Percentiles rank a stretch among this genome's conserved stretches.
Conservation (phyloP, 1,284 basidiomycete species). For the Cutaneotrichosporon sp. region DNA sequence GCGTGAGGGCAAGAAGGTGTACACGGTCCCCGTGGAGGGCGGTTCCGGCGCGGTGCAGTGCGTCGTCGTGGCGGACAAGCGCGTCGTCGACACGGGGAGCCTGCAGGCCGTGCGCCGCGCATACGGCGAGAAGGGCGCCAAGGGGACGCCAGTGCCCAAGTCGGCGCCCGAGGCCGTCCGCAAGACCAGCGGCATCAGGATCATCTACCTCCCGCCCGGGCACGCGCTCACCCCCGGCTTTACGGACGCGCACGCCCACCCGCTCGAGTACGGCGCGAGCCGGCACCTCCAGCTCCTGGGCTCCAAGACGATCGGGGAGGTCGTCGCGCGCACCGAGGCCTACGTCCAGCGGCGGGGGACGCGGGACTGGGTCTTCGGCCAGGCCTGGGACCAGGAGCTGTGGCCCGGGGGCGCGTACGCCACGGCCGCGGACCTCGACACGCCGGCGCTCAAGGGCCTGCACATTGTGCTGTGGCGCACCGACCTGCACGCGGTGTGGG, state of each 20-base stretch:
- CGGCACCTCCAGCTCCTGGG: slow-evolving; percentile 65
- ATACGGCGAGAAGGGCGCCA: slow-evolving; percentile 47
- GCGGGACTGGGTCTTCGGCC: slow-evolving; percentile 76
- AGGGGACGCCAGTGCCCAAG: slow-evolving; percentile 17
- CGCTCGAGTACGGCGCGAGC: slow-evolving; percentile 53
- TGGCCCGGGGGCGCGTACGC: slow-evolving; percentile 67
- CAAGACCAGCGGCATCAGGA: slow-evolving; percentile 41
- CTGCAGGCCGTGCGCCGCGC: slow-evolving; percentile 55
- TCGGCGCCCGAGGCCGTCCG: slow-evolving; percentile 27
- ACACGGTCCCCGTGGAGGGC: slow-evolving; percentile 32
- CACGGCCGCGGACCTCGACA: slow-evolving; percentile 68
- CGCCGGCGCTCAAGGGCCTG: slow-evolving; percentile 65
- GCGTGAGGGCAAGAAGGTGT: slow-evolving; percentile 35
- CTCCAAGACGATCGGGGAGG: slow-evolving; percentile 62
- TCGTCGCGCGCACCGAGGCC: slow-evolving; percentile 63
- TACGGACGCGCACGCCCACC: slow-evolving; percentile 69
- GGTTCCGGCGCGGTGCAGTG: slow-evolving; percentile 60
- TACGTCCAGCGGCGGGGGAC: slow-evolving; percentile 60
- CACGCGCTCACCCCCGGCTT: slow-evolving; percentile 49
- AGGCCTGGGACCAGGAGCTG: slow-evolving; percentile 89
- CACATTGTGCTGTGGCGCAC: slow-evolving; percentile 71
- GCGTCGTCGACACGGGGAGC: slow-evolving; percentile 62
- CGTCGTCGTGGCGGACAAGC: slow-evolving; percentile 63
- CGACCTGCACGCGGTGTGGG: slow-evolving; percentile 84
- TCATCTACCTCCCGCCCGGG: slow-evolving; percentile 42